Evolutionary conservation across 192 early-diverging fungal genomes (phyloP), one percentile per base, ranked within the genome.

Genomic region (Backusella tarrabulga): DNA sequence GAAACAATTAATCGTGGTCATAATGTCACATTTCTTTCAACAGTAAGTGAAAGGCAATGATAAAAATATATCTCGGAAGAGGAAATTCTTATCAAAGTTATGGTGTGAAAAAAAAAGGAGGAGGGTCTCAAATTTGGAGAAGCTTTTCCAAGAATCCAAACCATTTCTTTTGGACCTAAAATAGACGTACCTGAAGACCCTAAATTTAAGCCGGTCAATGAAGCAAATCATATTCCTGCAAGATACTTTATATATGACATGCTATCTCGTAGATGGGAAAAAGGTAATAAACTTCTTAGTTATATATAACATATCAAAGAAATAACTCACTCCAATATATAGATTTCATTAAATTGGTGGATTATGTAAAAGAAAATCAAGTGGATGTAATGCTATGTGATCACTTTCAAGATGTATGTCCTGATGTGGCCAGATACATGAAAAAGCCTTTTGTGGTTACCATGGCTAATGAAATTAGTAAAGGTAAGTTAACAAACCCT

Each of bases 361-460:
- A 50, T 72, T 23, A 17, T 7, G 23, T 50, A 6, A 50, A 50
- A 46, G 34, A 21, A 6, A 36, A 11, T 1, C 6, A 70, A 38
- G 35, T 70, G 14, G 68, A 70, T 23, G 34, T 70, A 8, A 52
- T 69, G 15, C 17, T 81, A 26, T 81, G 80, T 21, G 80, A 81
- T 38, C 46, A 68, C 29, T 70, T 81, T 73, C 32, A 50, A 8
- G 67, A 73, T 23, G 34, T 35, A n/a, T 81, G 80, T 54, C 23
- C 38, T 6, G 72, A 71, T 29, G 76, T 68, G 0, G 80, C 80
- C 4, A 56, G 34, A 23, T 29, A 34, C 12, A 8, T 34, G 15
- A 46, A 69, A 32, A 73, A 77, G 1, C 80, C 80, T n/a, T 81
- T 72, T 41, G 34, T 77, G 6, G 14, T 81, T 2, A 81, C 80